Evolutionary conservation across 1,284 basidiomycete genomes (phyloP), one percentile per base, ranked within the genome.

Genomic region (Schizopora paradoxa): DNA sequence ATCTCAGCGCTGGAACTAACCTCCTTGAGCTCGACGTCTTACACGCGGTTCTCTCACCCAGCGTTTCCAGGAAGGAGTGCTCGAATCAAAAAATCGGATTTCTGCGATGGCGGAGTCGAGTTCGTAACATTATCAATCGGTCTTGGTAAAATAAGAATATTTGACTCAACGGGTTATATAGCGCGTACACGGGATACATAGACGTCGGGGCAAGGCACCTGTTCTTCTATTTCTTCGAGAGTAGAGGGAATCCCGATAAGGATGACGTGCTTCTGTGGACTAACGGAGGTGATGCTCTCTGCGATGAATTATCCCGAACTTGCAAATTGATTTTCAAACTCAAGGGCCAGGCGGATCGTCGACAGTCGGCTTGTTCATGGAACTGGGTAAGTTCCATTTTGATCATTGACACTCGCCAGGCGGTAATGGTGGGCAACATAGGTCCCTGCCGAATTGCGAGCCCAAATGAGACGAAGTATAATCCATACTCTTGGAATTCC

Each of bases 221-320:
- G 25, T 91, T 90, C 68, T 91, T 89, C 70, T 88, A 87, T 69
- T 91, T 91, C 61, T 79, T 79, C 59, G 76, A 79, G 55, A 72
- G 69, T 23, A 61, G 77, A 36, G 61, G 58, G 8, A 48, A 57
- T 14, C 61, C 63, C 2, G 56, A 61, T 23, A 61, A 55, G 28
- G 66, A 70, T 34, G 66, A 68, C 39, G 61, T 71, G 1, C 53
- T 66, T 21, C 60, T 65, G 41, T 68, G 63, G 64, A 66, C 66
- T 27, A 65, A 67, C 45, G 65, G 64, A 34, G 61, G 58, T 43
- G n/a, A 43, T 26, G 43, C n/a, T 23, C 13, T 35, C 22, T 6
- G 3, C 33, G 18, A 36, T 1, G 3, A 16, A 13, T 23, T 8
- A 10, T 13, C 19, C 6, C 13, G 4, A 4, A 6, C 18, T 6